Base-by-base conservation (phyloP, 225 moss, liverwort and hornwort genomes). In the Pleurozium schreberi region DNA sequence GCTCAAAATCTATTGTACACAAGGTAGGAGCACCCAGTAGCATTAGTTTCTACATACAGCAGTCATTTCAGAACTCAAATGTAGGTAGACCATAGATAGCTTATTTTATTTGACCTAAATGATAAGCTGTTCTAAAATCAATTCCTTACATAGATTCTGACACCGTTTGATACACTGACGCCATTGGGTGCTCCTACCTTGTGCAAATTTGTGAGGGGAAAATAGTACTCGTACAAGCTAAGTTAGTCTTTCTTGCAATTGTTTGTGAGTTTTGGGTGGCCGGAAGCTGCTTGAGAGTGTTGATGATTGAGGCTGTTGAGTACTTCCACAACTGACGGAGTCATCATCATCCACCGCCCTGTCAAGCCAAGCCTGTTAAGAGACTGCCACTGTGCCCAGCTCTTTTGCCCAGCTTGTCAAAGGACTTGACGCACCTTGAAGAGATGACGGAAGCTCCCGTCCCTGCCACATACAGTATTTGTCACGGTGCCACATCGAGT, bases 181-280 rank as follows among this genome's bases (percentile, higher is more conserved):
- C n/a, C n/a, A n/a, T n/a, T n/a, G n/a, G n/a, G n/a, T n/a, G n/a
- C n/a, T n/a, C n/a, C n/a, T n/a, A n/a, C n/a, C n/a, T n/a, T n/a
- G n/a, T n/a, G n/a, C n/a, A n/a, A n/a, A 19, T 11, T 33, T 33
- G 33, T 19, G 4, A 49, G 19, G 75, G 7, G 2, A 75, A 20
- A 34, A 52, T 75, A 50, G 34, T 34, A 75, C 31, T n/a, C n/a
- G n/a, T n/a, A n/a, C n/a, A n/a, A n/a, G n/a, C n/a, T n/a, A n/a
- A n/a, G n/a, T n/a, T 31, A 49, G 4, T 33, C 11, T 31, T 75
- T 75, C 33, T 74, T 74, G 18, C 18, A 47, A 31, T 74, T 47
- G 11, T 18, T 1, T 1, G 6, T 47, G 11, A 18, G 2, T 57
- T 16, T 73, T 3, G 11, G 14, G 15, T 42, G n/a, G n/a, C 1